These are phyloP conservation scores for Aureobasidium sp. DNA, from an alignment of 2,329 filamentous ascomycete genomes.

Conservation along the genomic window DNA sequence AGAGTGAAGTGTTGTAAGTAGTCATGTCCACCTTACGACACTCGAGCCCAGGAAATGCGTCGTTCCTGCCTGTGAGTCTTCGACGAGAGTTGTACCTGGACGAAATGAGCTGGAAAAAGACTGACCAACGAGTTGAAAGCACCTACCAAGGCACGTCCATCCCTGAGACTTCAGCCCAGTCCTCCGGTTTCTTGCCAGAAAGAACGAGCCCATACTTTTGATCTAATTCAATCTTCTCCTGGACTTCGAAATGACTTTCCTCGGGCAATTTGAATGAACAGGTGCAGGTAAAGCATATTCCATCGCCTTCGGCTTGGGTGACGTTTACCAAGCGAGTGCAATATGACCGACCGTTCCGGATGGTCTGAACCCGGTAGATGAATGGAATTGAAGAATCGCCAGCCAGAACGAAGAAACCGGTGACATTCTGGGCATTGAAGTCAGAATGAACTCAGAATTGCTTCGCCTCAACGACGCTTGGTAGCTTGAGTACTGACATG, in stretches of 20 bases:
- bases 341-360: conserved; percentile 47
- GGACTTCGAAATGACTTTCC: conserved; percentile 26
- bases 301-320: conserved; percentile 39
- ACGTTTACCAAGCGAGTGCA: conserved; percentile 47
- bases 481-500: conserved; percentile 36
- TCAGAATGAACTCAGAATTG: conserved; percentile 15
- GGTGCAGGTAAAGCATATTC: conserved; percentile 46
- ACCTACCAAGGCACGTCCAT: conserved; percentile 32
- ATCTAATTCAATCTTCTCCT: conserved; percentile 31
- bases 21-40: conserved; percentile 48
- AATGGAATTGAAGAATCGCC: conserved; percentile 44
- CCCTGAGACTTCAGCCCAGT: conserved; percentile 29
- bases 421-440: conserved; percentile 38
- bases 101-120: neutral
- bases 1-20: conserved; percentile 36
- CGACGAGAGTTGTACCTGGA: conserved; percentile 24
- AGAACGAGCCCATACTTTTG: conserved; percentile 31
- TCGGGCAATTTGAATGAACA: conserved; percentile 47
- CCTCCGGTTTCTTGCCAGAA: conserved; percentile 26
- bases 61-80: conserved; percentile 31
- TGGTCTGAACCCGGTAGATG: conserved; percentile 43
- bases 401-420: conserved; percentile 46
- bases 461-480: conserved; percentile 1
- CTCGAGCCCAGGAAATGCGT: conserved; percentile 40
- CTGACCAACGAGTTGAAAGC: no score